Evolutionary conservation across 345 rosid species (phyloP), one percentile per base, ranked within the genome.

Genomic region (Ceriops decandra): DNA sequence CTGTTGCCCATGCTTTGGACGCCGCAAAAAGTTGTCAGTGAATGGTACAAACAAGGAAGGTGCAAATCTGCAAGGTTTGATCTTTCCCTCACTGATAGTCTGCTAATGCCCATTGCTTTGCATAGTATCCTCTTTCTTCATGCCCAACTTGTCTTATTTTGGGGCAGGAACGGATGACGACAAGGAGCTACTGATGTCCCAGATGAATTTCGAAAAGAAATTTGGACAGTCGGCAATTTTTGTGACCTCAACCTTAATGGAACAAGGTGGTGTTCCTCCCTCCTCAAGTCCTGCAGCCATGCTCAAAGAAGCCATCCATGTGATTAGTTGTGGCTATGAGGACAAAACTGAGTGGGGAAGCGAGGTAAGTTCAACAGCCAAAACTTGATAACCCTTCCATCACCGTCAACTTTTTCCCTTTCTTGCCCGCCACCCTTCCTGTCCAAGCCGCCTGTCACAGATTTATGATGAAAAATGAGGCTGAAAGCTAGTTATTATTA

Each of bases 271-370:
- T 27, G 96, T 95, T 51, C 99, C 98, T 81, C 96, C 98, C 32
- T 95, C 99, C 63, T 90, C 98, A 17, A 90, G 99, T 73, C 97
- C 99, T 58, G 98, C 98, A 62, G 86, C 93, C 27, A 83, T 90
- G 75, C 88, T 95, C 57, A 95, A 95, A 82, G 98, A 95, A 83
- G 98, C 98, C 83, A 91, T 95, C 75, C 99, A 95, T 73, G 99
- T 91, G 51, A 91, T 95, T 63, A 91, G 98, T 62, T 95, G 97
- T 66, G 98, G 99, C 22, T 95, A 95, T 33, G 98, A 91, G 76
- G 99, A 95, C 87, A 91, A 91, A 77, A 95, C 91, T n/a, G 97
- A 95, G 72, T 95, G 99, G 98, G 99, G 99, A 68, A 69, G 69
- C 52, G 99, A 95, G 97, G 97, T 95, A 89, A 67, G 46, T 53